phyloP scores from a whole-genome alignment of 192 early-diverging fungal genomes.

The Gigaspora rosea region DNA sequence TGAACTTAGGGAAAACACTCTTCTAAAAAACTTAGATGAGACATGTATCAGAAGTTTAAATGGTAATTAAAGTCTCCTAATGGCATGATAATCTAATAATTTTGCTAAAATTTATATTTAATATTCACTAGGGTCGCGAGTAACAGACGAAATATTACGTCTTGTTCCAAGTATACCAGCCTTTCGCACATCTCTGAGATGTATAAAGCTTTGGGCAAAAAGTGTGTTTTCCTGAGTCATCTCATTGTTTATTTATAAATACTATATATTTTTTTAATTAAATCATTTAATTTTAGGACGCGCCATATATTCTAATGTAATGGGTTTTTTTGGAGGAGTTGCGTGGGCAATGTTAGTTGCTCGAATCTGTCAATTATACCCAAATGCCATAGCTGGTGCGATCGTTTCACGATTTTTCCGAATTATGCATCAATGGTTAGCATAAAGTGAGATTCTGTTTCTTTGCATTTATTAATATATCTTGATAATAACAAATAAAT shows the following conservation, averaged over 20 bases:
- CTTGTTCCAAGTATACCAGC: slow-evolving; percentile 91
- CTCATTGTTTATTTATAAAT: neutral
- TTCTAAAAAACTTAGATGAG: slow-evolving; percentile 89
- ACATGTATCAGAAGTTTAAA: slow-evolving; percentile 87
- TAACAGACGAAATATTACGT: slow-evolving; percentile 94
- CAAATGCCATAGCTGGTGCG: slow-evolving; percentile 85
- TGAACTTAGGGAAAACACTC: slow-evolving; percentile 80
- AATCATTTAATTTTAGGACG: slow-evolving; percentile 43
- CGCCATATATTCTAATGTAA: slow-evolving; percentile 93
- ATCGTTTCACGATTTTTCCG: slow-evolving; percentile 90
- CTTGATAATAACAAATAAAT: slow-evolving; percentile 5
- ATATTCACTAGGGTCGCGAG: slow-evolving; percentile 73
- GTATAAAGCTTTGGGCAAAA: slow-evolving; percentile 98
- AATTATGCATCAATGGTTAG: slow-evolving; percentile 80
- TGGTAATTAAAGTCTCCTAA: slow-evolving; percentile 45
- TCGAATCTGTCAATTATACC: slow-evolving; percentile 93
- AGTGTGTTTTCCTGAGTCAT: slow-evolving; percentile 31
- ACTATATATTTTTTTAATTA: neutral
- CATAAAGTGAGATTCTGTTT: neutral
- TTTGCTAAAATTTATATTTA: neutral
- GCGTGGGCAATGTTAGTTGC: slow-evolving; percentile 99
- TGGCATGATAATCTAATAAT: neutral
- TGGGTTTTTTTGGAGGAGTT: slow-evolving; percentile 98
- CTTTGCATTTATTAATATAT: neutral
- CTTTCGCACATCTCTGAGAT: slow-evolving; percentile 89